Evolutionary conservation across 768 basidiomycete species (phyloP).

Genomic region (Pleurotus tuber-regium): DNA sequence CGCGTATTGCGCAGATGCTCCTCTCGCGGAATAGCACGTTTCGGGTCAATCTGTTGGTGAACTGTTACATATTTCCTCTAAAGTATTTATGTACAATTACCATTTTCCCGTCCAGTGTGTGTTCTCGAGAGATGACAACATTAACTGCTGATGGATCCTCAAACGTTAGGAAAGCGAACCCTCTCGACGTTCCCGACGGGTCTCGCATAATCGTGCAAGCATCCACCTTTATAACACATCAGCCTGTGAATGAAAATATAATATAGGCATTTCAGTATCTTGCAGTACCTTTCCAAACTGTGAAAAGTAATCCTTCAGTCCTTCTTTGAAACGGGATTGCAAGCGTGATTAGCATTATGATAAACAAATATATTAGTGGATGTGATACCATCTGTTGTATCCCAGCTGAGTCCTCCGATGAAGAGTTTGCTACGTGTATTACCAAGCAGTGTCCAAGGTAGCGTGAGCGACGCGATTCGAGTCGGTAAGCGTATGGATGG

Average conservation of each 20-base stretch:
- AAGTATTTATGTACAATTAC: slow-evolving; percentile 33
- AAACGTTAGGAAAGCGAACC: slow-evolving; percentile 86
- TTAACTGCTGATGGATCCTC: slow-evolving; percentile 63
- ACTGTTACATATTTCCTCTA: not conserved
- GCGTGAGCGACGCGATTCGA: not conserved
- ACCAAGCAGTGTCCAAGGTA: slow-evolving; percentile 19
- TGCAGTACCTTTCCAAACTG: slow-evolving; percentile 69
- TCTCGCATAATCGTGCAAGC: slow-evolving; percentile 88
- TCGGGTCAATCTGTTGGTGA: slow-evolving; percentile 72
- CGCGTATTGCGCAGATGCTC: slow-evolving; percentile 76
- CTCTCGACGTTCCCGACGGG: slow-evolving; percentile 68
- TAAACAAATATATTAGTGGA: slow-evolving; percentile 27
- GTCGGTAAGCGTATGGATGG: not conserved
- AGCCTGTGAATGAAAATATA: slow-evolving; percentile 11
- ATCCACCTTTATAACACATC: slow-evolving; percentile 50
- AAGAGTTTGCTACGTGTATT: slow-evolving; percentile 75
- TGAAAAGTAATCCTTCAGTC: slow-evolving; percentile 68
- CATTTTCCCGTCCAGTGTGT: slow-evolving; percentile 74
- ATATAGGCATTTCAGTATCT: slow-evolving; percentile 7
- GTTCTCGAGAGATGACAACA: slow-evolving; percentile 63
- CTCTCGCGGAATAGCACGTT: slow-evolving; percentile 81
- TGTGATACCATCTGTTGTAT: slow-evolving; percentile 82
- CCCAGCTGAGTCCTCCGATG: slow-evolving; percentile 89
- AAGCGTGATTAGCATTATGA: slow-evolving; percentile 34
- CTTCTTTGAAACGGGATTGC: slow-evolving; percentile 37